Percentiles rank a stretch among this genome's conserved stretches.
Conservation (phyloP, 192 early-diverging fungal genomes). For the Umbelopsis sp. region DNA sequence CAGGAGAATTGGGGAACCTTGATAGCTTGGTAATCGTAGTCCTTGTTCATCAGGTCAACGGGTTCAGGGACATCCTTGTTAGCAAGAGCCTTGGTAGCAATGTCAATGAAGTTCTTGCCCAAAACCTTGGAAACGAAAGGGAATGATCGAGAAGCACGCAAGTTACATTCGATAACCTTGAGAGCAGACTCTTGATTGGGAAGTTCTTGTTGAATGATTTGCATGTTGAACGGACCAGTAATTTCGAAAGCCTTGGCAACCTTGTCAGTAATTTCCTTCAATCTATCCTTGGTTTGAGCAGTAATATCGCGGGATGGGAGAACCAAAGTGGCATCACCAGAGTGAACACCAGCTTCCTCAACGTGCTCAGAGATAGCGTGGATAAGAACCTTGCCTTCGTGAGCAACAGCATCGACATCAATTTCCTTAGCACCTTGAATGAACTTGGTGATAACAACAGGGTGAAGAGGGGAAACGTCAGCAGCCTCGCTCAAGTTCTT, state of each 20-base stretch:
- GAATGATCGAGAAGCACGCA: constrained; percentile 97
- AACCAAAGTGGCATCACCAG: constrained; percentile 94
- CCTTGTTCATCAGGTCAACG: constrained; percentile 57
- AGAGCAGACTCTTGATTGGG: constrained; percentile 54
- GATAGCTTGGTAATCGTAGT: constrained; percentile 79
- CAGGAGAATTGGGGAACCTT: constrained; percentile 97
- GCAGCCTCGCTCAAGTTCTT: constrained; percentile 80
- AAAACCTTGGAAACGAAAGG: constrained; percentile 97
- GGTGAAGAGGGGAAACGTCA: constrained; percentile 90
- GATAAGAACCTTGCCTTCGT: constrained; percentile 78
- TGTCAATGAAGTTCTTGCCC: constrained; percentile 89
- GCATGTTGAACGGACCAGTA: constrained; percentile 99
- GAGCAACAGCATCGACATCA: constrained; percentile 93
- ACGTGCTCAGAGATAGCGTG: constrained; percentile 96
- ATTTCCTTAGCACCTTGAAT: constrained; percentile 93
- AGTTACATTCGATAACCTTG: constrained; percentile 98
- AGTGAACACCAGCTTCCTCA: constrained; percentile 97
- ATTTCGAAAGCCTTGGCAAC: constrained; percentile 90
- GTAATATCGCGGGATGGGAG: constrained; percentile 73
- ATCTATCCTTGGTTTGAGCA: constrained; percentile 52
- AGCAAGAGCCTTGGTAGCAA: constrained; percentile 83
- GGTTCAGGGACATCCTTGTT: constrained; percentile 61
- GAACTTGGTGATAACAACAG: constrained; percentile 97
- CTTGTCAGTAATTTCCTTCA: constrained; percentile 83
- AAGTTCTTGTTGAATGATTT: constrained; percentile 76